Percentiles rank a stretch among this genome's conserved stretches.
phyloP scores from a whole-genome alignment of 2,329 filamentous ascomycete species.

The Parastagonospora nodorum region DNA sequence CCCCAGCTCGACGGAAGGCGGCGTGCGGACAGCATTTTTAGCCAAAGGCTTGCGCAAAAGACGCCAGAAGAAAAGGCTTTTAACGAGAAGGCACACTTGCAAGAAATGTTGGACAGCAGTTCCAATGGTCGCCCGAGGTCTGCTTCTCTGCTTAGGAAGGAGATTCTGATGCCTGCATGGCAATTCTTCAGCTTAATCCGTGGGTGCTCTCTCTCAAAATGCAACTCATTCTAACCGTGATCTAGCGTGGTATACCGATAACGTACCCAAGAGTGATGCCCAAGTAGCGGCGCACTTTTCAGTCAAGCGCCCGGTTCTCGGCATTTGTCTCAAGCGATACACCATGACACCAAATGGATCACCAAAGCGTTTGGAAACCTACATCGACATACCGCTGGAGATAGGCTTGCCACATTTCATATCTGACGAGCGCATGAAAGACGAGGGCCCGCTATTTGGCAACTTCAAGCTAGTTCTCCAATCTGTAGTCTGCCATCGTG shows the following conservation, averaged over 20 bases:
- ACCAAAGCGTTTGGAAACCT: constrained; percentile 75
- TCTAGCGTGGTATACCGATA: constrained; percentile 82
- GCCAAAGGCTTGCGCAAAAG: constrained; percentile 48
- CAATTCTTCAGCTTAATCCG: constrained; percentile 94
- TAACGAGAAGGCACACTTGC: constrained; percentile 55
- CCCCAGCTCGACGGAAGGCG: constrained; percentile 42
- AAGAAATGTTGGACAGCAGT: constrained; percentile 44
- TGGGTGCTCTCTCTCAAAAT: constrained; percentile 53
- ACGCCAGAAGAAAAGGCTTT: constrained; percentile 55
- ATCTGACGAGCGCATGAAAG: constrained; percentile 72
- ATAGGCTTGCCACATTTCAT: constrained; percentile 87
- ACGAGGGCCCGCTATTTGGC: constrained; percentile 72
- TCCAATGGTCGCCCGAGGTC: constrained; percentile 40
- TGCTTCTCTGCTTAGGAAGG: constrained; percentile 63
- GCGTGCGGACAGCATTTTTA: constrained; percentile 57
- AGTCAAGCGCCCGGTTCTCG: constrained; percentile 79
- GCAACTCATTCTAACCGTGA: constrained; percentile 16
- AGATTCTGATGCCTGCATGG: constrained; percentile 95
- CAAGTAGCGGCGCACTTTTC: constrained; percentile 91
- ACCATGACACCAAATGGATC: constrained; percentile 71
- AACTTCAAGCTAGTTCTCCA: constrained; percentile 94
- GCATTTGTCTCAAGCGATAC: constrained; percentile 92
- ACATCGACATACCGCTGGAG: constrained; percentile 89
- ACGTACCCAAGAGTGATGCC: constrained; percentile 67
- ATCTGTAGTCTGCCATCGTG: constrained; percentile 90